These are phyloP conservation scores for Phytopythium boreale DNA, from an alignment of 352 stramenopile genomes.

Conservation along the genomic window DNA sequence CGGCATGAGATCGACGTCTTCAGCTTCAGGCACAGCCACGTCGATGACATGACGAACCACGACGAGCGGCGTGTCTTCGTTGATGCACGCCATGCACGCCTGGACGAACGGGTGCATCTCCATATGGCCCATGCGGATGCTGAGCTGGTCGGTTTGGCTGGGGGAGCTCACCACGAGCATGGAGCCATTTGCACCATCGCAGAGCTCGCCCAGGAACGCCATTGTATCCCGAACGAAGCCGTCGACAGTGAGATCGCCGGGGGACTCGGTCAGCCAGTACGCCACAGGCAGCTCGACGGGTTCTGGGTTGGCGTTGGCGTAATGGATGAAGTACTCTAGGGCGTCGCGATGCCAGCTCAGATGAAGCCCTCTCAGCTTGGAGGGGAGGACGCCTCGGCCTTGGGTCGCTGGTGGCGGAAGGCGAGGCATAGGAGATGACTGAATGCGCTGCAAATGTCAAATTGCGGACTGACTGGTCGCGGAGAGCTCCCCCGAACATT, in stretches of 20 bases:
- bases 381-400: not conserved
- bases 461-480: too few species aligned
- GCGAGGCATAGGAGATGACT: not conserved
- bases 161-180: slow-evolving; percentile 23
- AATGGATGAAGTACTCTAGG: slow-evolving; percentile 1
- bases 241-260: not conserved
- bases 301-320: not conserved
- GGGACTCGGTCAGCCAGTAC: slow-evolving; percentile 3
- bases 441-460: not conserved
- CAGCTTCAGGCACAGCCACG: not conserved
- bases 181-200: slow-evolving; percentile 12
- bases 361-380: not conserved
- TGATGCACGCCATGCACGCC: slow-evolving; percentile 11
- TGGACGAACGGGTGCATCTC: slow-evolving; percentile 44
- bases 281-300: not conserved
- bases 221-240: slow-evolving; percentile 20
- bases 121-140: slow-evolving; percentile 29
- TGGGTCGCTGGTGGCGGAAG: not conserved
- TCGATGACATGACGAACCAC: not conserved
- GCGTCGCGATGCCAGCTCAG: slow-evolving; percentile 4
- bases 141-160: slow-evolving; percentile 25
- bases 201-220: slow-evolving; percentile 22
- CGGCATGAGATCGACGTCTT: not conserved
- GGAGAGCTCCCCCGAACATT: too few species aligned
- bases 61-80: not conserved